These are phyloP conservation scores for Hygrophila difformis DNA, from an alignment of 257 asterid genomes.

Conservation along the genomic window DNA sequence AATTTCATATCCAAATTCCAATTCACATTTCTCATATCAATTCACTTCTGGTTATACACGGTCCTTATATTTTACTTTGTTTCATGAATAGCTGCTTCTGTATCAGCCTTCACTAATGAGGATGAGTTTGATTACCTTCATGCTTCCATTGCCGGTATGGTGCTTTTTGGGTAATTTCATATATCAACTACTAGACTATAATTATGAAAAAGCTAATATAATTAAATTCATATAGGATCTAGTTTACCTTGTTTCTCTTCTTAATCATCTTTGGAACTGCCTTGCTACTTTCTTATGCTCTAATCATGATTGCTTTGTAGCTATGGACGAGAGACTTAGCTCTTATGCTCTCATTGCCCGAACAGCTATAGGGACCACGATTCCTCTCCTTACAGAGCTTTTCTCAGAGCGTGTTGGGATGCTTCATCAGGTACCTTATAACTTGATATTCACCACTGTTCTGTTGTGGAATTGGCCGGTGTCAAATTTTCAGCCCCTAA, in stretches of 20 bases:
- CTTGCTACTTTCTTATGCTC: constrained; percentile 15
- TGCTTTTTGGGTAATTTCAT: constrained; percentile 9
- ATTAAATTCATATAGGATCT: constrained; percentile 1
- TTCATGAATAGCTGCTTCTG: constrained; percentile 62
- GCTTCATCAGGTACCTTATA: constrained; percentile 66
- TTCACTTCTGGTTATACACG: constrained; percentile 11
- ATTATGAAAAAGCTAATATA: constrained; percentile 9
- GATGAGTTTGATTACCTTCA: constrained; percentile 56
- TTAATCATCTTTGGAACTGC: constrained; percentile 9
- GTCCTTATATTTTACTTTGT: constrained; percentile 18
- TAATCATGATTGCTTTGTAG: constrained; percentile 35
- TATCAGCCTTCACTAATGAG: constrained; percentile 64
- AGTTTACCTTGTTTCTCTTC: constrained; percentile 7
- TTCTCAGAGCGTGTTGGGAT: constrained; percentile 54
- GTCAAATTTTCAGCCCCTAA: too few relatives aligned
- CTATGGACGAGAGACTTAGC: constrained; percentile 95
- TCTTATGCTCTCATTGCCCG: constrained; percentile 97
- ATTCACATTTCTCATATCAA: neutral
- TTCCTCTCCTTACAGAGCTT: constrained; percentile 59
- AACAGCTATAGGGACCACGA: constrained; percentile 55
- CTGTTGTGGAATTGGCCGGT: too few relatives aligned
- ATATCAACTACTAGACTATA: constrained; percentile 3
- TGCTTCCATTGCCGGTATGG: constrained; percentile 71
- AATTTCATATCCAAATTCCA: constrained; percentile 16
- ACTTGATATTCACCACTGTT: neutral